Percentiles rank a stretch among this genome's conserved stretches.
Conservation (phyloP, 1,284 basidiomycete genomes). For the Puccinia novopanici region DNA sequence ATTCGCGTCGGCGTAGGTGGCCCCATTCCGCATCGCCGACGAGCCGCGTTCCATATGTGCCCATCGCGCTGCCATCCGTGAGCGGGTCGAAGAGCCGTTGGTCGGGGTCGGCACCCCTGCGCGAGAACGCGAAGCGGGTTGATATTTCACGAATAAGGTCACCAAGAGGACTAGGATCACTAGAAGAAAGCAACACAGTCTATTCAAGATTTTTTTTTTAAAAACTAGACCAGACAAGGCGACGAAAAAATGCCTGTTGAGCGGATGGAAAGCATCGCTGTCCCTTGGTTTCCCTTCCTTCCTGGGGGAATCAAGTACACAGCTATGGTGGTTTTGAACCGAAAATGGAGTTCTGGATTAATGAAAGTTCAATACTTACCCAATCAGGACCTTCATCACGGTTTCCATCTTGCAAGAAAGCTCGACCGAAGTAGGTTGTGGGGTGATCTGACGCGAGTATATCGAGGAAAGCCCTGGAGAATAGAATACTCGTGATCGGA, state of each 20-base stretch:
- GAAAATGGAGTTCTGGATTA: no score
- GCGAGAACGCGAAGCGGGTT: background rate
- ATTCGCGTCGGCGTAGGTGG: background rate
- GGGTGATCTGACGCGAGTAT: no score
- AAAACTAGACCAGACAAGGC: background rate
- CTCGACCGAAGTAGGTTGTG: no score
- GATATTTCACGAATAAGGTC: slow-evolving; percentile 14
- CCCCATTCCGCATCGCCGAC: background rate
- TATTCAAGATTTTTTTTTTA: slow-evolving; percentile 32
- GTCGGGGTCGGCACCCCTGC: background rate
- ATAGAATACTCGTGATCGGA: no score
- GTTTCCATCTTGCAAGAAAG: background rate
- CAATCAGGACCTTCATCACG: background rate
- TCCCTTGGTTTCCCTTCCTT: background rate
- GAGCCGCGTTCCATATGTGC: slow-evolving; percentile 37
- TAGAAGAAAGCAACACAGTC: slow-evolving; percentile 12
- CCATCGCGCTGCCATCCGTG: slow-evolving; percentile 46
- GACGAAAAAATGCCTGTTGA: background rate
- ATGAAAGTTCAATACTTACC: background rate
- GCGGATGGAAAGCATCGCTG: background rate
- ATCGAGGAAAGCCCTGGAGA: no score
- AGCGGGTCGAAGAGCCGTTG: slow-evolving; percentile 32
- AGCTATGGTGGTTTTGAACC: no score
- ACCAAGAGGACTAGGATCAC: slow-evolving; percentile 1
- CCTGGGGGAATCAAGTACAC: background rate